Conservation (phyloP, 2,329 filamentous ascomycete genomes). For the Phyllosticta citribraziliensis region DNA sequence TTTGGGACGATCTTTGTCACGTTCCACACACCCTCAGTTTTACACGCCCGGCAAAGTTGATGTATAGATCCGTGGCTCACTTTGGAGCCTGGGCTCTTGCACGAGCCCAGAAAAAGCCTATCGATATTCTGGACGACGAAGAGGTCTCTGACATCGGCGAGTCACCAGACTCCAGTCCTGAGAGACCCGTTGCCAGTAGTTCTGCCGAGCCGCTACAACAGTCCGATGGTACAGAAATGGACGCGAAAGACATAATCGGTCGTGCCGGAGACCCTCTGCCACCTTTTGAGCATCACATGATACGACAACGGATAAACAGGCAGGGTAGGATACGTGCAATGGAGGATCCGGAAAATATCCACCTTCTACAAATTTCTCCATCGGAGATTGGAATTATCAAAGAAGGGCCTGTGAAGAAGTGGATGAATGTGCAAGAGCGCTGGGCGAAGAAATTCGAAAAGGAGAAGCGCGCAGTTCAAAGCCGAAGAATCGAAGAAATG, state of each 20-base stretch:
- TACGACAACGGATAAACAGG: constrained; percentile 74
- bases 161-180: constrained; percentile 27
- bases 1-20: constrained; percentile 94
- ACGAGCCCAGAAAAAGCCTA: constrained; percentile 65
- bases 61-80: constrained; percentile 87
- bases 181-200: constrained; percentile 8
- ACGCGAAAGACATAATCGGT: constrained; percentile 45
- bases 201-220: constrained; percentile 12
- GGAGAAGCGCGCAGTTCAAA: constrained; percentile 62
- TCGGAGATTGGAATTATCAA: constrained; percentile 71
- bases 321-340: constrained; percentile 67
- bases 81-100: constrained; percentile 90
- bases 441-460: constrained; percentile 66
- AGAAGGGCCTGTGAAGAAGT: constrained; percentile 67
- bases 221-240: background rate
- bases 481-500: constrained; percentile 63
- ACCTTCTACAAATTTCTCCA: constrained; percentile 53
- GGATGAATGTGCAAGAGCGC: constrained; percentile 62
- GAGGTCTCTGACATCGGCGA: constrained; percentile 63
- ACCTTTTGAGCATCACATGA: constrained; percentile 75
- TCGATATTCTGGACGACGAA: constrained; percentile 75
- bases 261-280: constrained; percentile 78
- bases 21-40: constrained; percentile 90
- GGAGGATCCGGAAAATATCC: constrained; percentile 52
- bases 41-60: constrained; percentile 89